Evolutionary conservation across 2,329 filamentous ascomycete species (phyloP).

Genomic region (Xylariomycetidae sp.): DNA sequence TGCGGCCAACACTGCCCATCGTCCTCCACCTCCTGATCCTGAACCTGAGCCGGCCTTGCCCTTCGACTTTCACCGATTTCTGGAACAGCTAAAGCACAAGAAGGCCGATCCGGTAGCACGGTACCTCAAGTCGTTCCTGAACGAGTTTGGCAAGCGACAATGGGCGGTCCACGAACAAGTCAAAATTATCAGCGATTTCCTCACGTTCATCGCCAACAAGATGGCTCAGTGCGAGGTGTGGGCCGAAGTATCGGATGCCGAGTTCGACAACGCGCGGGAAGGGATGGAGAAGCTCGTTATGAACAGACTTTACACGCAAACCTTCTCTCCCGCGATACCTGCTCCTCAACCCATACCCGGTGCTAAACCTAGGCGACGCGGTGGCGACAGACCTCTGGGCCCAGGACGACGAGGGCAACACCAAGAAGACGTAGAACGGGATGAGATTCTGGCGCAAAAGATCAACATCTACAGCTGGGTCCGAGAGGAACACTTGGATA

Average conservation of each 20-base stretch:
- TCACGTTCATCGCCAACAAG: conserved; percentile 95
- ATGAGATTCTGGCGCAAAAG: conserved; percentile 94
- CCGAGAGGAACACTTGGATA: conserved; percentile 86
- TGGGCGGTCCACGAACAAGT: conserved; percentile 99
- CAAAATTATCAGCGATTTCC: conserved; percentile 95
- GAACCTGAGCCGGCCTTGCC: conserved; percentile 78
- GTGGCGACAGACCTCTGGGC: conserved; percentile 62
- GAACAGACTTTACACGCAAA: conserved; percentile 93
- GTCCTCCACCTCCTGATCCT: conserved; percentile 65
- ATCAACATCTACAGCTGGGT: conserved; percentile 97
- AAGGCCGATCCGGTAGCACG: conserved; percentile 97
- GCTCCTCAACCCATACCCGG: conserved; percentile 68
- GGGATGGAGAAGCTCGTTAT: conserved; percentile 99
- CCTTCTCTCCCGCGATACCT: conserved; percentile 90
- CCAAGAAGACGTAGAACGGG: conserved; percentile 94
- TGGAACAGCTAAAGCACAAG: conserved; percentile 91
- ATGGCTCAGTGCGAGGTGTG: conserved; percentile 97
- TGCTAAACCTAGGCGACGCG: conserved; percentile 61
- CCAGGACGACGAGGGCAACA: conserved; percentile 90
- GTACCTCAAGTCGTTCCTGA: conserved; percentile 89
- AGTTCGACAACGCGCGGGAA: conserved; percentile 96
- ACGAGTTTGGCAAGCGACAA: conserved; percentile 93
- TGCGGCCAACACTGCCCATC: conserved; percentile 45
- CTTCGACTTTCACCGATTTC: conserved; percentile 95
- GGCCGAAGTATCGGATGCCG: conserved; percentile 89